Evolutionary conservation across 1,139 yeast genomes (phyloP), one percentile per base, ranked within the genome.

Genomic region (Blastobotrys apis): DNA sequence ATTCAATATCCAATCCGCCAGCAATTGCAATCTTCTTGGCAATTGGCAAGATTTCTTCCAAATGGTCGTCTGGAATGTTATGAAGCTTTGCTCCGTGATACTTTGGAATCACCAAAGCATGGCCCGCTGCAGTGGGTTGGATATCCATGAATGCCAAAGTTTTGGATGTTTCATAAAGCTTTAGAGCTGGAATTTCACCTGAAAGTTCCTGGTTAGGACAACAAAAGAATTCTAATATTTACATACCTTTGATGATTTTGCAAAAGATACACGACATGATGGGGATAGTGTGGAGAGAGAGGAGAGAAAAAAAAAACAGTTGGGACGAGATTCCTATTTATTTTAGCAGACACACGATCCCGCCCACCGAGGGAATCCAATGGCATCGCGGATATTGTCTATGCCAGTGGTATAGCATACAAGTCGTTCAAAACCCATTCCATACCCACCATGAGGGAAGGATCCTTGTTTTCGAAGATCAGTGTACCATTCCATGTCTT

Each of bases 381-480:
- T 80, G 2, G 86, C 84, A 56, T 94, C 99, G 55, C 85, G 75
- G 37, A 94, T 77, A 58, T 85, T 87, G 36, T 85, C 94, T 26
- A 73, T 64, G 2, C 83, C 92, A 5, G 78, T 71, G 44, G 87
- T 67, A 55, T 81, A 90, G 37, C 84, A 79, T 15, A 94, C 65
- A 33, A 92, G 66, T 49, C 99, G 70, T 62, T 94, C 98, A 56
- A 90, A 80, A 0, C 99, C 99, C 72, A 94, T 71, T 0, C 99
- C 99, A 65, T 84, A 94, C 0, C 99, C 99, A 37, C 98, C 98
- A 61, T 90, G 97, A 0, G 97, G 95, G 29, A 82, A 81, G 4
- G 84, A 70, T 0, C 97, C 98, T 53, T 84, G 81, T 51, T 70
- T 69, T 47, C 98, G 72, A 8, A 84, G 70, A 2, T 80, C 75